Base-by-base conservation (phyloP, 805 yeast species). In the Maudiozyma saulgeensis region DNA sequence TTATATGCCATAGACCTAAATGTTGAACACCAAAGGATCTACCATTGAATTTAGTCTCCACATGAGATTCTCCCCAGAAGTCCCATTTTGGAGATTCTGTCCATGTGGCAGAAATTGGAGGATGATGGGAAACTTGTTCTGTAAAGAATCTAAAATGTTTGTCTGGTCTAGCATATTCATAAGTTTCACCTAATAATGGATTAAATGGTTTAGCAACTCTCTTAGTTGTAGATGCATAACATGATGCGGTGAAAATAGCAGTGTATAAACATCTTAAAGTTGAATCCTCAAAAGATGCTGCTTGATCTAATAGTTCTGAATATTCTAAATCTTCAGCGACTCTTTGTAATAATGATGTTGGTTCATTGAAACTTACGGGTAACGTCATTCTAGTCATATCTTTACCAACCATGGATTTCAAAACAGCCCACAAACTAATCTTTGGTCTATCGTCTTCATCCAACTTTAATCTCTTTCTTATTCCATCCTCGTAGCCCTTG, bases 121-220 rank as follows among this genome's bases (percentile, higher is more conserved):
- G 99, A 68, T 91, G 98, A 64, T 91, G 98, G 53, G 95, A 85
- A 13, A 93, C 98, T 67, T 91, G 99, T 66, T 91, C 99, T 13
- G 85, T 78, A 56, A 91, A 72, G 63, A 88, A 79, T 63, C 99
- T 75, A 66, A 81, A 93, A 31, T 86, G 84, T 59, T 79, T 76
- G 61, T 91, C 97, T 1, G 96, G 95, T 56, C 97, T 80, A 38
- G 86, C 72, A 66, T 89, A 91, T 64, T 91, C 99, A 64, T 73
- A 91, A 0, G 99, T 93, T 67, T 91, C 98, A 35, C 98, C 98
- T 43, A 91, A 70, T 44, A 91, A 72, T 7, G 98, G 99, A 64
- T 91, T 91, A 72, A 91, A 91, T 1, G 99, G 99, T 65, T 91
- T 91, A 15, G 99, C 98, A 55, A 91, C 87, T 67, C 98, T 81